A percentile compares a stretch with the other conserved stretches of the same genome.
Evolutionary conservation across 176 grass and related monocot species (phyloP).

Genomic region (Oryza glaberrima): DNA sequence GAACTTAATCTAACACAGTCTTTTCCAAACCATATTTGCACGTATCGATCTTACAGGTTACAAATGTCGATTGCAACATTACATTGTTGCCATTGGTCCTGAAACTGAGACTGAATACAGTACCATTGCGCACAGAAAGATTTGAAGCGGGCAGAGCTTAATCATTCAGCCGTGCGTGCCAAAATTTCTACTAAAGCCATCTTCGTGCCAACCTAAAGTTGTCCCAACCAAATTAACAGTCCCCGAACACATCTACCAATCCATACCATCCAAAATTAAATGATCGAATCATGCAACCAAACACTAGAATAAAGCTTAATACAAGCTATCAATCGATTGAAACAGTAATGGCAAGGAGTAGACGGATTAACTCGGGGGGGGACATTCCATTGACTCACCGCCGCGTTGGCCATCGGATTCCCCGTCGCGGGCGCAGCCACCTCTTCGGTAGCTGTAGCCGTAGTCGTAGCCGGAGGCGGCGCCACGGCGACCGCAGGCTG

Average conservation of each 20-base stretch:
- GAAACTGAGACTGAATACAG: background rate
- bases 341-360: background rate
- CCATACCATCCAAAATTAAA: background rate
- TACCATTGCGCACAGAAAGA: background rate
- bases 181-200: constrained; percentile 2
- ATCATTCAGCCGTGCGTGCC: background rate
- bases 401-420: background rate
- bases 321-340: background rate
- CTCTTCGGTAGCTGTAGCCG: background rate
- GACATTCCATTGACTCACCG: constrained; percentile 36
- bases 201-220: background rate
- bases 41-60: background rate
- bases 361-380: background rate
- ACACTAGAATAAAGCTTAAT: background rate
- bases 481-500: background rate
- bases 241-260: background rate
- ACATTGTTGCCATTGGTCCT: background rate
- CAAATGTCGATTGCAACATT: background rate
- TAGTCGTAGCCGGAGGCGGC: background rate
- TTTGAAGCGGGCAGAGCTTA: background rate
- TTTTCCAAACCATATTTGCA: background rate
- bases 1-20: background rate
- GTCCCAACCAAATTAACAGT: background rate
- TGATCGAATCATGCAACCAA: background rate
- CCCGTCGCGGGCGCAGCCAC: background rate